Evolutionary conservation across 352 stramenopile genomes (phyloP).

Genomic region (Phytophthora megakarya): DNA sequence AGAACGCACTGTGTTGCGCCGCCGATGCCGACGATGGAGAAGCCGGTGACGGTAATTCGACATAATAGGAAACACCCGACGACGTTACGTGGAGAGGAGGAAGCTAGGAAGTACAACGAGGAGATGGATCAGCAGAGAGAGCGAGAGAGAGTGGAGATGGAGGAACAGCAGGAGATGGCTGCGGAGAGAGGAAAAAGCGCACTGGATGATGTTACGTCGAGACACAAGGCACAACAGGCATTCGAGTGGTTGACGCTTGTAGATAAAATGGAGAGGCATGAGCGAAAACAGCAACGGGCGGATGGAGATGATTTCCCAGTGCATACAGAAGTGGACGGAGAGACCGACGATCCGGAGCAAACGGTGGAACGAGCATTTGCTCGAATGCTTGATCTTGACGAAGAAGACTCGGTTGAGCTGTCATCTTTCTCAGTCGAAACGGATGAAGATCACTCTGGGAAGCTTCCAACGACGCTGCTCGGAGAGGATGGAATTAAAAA

Average conservation of each 20-base stretch:
- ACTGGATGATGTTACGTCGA: constrained; percentile 36
- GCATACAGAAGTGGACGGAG: constrained; percentile 10
- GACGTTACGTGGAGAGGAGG: constrained; percentile 38
- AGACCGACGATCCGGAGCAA: constrained; percentile 13
- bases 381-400: constrained; percentile 47
- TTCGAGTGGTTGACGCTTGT: constrained; percentile 60
- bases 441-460: constrained; percentile 25
- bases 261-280: constrained; percentile 47
- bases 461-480: constrained; percentile 35
- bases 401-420: constrained; percentile 42
- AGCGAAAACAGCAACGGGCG: constrained; percentile 19
- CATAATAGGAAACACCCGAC: constrained; percentile 54
- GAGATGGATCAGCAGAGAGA: constrained; percentile 52
- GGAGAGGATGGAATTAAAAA: constrained; percentile 50
- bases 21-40: background rate
- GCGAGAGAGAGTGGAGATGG: constrained; percentile 30
- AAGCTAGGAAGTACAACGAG: constrained; percentile 46
- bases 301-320: constrained; percentile 12
- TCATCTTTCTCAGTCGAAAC: constrained; percentile 45
- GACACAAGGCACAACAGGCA: constrained; percentile 43
- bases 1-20: constrained; percentile 48
- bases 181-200: constrained; percentile 44
- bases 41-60: constrained; percentile 53
- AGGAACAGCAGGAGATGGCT: constrained; percentile 46
- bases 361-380: constrained; percentile 44